phyloP scores from a whole-genome alignment of 495 filamentous ascomycete genomes.

The Aspergillus indologenus region DNA sequence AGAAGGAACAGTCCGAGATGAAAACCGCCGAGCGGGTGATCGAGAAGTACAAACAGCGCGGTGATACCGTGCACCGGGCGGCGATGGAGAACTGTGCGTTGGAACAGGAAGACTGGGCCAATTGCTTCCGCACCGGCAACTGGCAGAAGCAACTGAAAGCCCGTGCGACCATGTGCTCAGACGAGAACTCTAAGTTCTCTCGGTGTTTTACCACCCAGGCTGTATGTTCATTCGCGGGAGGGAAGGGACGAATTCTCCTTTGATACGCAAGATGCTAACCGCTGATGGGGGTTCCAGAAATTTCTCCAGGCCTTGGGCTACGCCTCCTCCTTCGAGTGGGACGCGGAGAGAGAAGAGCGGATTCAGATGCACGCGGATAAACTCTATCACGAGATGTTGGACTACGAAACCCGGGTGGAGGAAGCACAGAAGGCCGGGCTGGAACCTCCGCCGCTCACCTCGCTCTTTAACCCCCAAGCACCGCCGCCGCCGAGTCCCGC shows the following conservation, averaged over 20 bases:
- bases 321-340: conserved; percentile 60
- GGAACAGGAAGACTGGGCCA: conserved; percentile 70
- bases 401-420: conserved; percentile 66
- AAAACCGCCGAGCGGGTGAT: conserved; percentile 70
- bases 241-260: background rate
- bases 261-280: conserved; percentile 1
- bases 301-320: conserved; percentile 93
- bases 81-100: conserved; percentile 92
- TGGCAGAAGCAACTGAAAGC: conserved; percentile 45
- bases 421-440: conserved; percentile 62
- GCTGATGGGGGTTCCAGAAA: conserved; percentile 47
- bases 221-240: conserved; percentile 43
- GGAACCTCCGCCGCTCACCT: conserved; percentile 37
- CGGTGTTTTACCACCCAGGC: conserved; percentile 80
- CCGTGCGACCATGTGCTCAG: conserved; percentile 68
- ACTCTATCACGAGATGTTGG: conserved; percentile 80
- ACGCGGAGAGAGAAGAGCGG: conserved; percentile 69
- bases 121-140: conserved; percentile 70
- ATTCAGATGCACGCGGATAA: conserved; percentile 96
- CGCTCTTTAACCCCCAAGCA: conserved; percentile 39
- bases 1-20: conserved; percentile 54
- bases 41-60: conserved; percentile 78
- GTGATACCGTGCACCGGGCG: conserved; percentile 69
- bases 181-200: conserved; percentile 66
- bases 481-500: conserved; percentile 8